These are phyloP conservation scores for Metschnikowia cerradonensis DNA, from an alignment of 805 yeast genomes.

Conservation along the genomic window DNA sequence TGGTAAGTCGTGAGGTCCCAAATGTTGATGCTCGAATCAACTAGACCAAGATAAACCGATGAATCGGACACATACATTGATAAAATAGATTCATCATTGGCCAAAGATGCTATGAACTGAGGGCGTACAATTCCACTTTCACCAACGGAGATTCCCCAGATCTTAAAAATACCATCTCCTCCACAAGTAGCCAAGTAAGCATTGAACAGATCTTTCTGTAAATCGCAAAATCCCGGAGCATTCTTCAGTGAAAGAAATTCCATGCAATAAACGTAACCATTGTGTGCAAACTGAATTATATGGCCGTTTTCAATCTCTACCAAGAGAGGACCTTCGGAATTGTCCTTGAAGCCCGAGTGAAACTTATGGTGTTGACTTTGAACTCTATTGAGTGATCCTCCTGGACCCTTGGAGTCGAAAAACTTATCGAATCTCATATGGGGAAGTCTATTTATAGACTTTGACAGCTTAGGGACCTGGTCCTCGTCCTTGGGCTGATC, in stretches of 20 bases:
- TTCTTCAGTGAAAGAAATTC: slow-evolving; percentile 21
- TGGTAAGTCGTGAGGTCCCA: slow-evolving; percentile 89
- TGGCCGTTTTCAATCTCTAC: slow-evolving; percentile 67
- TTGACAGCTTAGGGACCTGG: background rate
- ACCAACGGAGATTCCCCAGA: slow-evolving; percentile 55
- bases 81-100: slow-evolving; percentile 66
- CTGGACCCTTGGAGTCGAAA: slow-evolving; percentile 87
- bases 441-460: slow-evolving; percentile 30
- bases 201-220: slow-evolving; percentile 12
- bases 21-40: slow-evolving; percentile 68
- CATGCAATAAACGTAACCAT: slow-evolving; percentile 83
- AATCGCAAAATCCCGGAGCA: slow-evolving; percentile 19
- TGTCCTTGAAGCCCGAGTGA: slow-evolving; percentile 6
- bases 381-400: slow-evolving; percentile 45
- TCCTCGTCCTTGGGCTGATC: background rate
- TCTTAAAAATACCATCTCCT: slow-evolving; percentile 84
- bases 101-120: slow-evolving; percentile 27
- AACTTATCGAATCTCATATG: slow-evolving; percentile 74
- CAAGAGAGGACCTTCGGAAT: slow-evolving; percentile 26
- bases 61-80: slow-evolving; percentile 63
- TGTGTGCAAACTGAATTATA: slow-evolving; percentile 78
- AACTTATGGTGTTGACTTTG: slow-evolving; percentile 26
- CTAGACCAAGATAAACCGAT: slow-evolving; percentile 78
- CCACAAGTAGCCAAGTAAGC: slow-evolving; percentile 52
- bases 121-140: slow-evolving; percentile 5